A percentile compares a stretch with the other conserved stretches of the same genome.
Conservation (phyloP, 805 yeast genomes). For the Suhomyces sp. region DNA sequence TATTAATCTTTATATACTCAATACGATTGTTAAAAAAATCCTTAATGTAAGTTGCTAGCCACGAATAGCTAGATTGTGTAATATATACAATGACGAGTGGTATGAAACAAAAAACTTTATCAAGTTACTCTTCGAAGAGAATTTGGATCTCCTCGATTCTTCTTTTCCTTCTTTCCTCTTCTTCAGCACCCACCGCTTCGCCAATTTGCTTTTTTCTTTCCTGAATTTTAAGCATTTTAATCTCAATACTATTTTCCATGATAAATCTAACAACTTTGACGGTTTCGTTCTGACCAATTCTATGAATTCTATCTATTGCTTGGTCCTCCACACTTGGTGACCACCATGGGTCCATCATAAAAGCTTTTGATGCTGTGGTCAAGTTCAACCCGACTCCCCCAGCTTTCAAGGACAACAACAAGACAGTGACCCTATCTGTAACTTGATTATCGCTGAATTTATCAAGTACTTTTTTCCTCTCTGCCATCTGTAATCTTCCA, state of each 20-base stretch:
- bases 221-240: constrained; percentile 82
- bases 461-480: constrained; percentile 58
- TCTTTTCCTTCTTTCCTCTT: constrained; percentile 66
- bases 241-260: constrained; percentile 80
- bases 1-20: neutral
- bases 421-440: constrained; percentile 41
- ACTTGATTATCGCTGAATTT: constrained; percentile 43
- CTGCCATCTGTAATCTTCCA: constrained; percentile 68
- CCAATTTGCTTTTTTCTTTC: constrained; percentile 78
- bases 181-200: constrained; percentile 73
- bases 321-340: constrained; percentile 88
- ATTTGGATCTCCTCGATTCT: constrained; percentile 71
- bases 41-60: neutral
- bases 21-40: neutral
- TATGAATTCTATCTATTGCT: constrained; percentile 85
- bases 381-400: constrained; percentile 93
- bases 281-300: constrained; percentile 76
- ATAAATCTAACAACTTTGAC: constrained; percentile 81
- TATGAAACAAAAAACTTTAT: neutral
- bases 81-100: neutral
- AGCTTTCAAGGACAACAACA: constrained; percentile 77
- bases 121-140: constrained; percentile 48
- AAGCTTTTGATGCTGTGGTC: constrained; percentile 81
- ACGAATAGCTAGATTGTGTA: neutral
- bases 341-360: constrained; percentile 98